Evolutionary conservation across 768 basidiomycete species (phyloP), one percentile per base, ranked within the genome.

Genomic region (Termitomyces sp.): DNA sequence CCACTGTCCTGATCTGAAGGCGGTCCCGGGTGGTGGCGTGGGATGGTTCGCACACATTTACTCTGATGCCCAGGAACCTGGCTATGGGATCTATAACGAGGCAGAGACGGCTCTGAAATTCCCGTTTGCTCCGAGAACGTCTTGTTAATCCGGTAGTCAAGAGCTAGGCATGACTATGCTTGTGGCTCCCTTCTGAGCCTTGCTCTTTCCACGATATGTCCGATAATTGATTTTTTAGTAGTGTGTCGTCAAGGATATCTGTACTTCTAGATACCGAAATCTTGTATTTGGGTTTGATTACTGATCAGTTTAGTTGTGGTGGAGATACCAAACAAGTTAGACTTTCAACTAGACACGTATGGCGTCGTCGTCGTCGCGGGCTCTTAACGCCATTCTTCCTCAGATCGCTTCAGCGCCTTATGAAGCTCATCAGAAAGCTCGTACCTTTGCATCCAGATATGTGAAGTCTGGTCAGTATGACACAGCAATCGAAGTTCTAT

Each of bases 401-500:
- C 81, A 87, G 51, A 88, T 95, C 53, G 71, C 81, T 6, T 77
- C 78, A 11, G 83, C 87, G 11, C 92, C 94, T 37, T 97, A 97
- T 71, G 93, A 95, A 61, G 95, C 95, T 0, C 96, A 98, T 66
- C 95, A 98, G 72, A 98, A 98, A 74, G 93, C 95, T 11, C 85
- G 96, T 30, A 98, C 95, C 18, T 97, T 96, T 63, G 93, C 93
- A 5, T 87, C 95, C 4, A 82, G 95, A 66, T 93, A 93, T 70
- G 78, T 80, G 53, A 93, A 94, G 76, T 83, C 91, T 3, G 78
- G 78, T 2, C 89, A 95, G 64, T 87, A 88, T 68, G 87, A 88
- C 67, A 87, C 87, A 15, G 95, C 97, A 18, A 90, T 94, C 72
- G 89, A 95, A 71, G 90, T 98, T 5, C 84, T 98, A 52, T 98